Conservation (phyloP, 2,329 filamentous ascomycete genomes). For the Tolypocladium paradoxum region DNA sequence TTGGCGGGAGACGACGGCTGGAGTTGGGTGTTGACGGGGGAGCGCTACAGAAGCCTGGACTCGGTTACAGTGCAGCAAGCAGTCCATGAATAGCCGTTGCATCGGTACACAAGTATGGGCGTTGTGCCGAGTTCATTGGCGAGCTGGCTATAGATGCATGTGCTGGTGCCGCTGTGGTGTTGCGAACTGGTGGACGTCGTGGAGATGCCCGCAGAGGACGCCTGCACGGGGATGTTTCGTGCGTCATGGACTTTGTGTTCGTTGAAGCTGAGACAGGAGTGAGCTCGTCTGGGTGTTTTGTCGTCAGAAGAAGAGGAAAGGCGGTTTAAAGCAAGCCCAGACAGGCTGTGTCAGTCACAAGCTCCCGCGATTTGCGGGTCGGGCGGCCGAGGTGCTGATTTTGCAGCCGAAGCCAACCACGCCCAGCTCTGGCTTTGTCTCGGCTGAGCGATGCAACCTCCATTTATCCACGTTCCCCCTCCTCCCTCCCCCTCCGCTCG, state of each 20-base stretch:
- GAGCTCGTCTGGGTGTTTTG: neutral
- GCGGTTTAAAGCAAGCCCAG: neutral
- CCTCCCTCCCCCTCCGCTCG: neutral
- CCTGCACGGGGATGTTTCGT: neutral
- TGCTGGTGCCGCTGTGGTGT: neutral
- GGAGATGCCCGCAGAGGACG: neutral
- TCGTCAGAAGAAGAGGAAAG: neutral
- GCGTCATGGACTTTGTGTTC: too few species aligned
- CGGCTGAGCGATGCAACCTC: neutral
- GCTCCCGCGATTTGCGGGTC: neutral
- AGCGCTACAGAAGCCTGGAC: neutral
- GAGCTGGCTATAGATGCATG: neutral
- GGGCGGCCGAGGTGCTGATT: neutral
- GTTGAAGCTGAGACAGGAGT: neutral
- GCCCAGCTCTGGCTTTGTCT: neutral
- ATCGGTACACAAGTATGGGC: too few species aligned
- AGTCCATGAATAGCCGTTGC: neutral
- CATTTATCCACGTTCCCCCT: neutral
- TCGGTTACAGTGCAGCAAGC: neutral
- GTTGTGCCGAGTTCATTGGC: neutral
- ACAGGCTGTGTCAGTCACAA: too few species aligned
- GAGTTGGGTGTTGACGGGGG: neutral
- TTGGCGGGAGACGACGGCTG: neutral
- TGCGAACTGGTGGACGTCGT: too few species aligned
- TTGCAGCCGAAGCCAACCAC: neutral